Percentiles rank a stretch among this genome's conserved stretches.
These are phyloP conservation scores for Nicotiana otophora DNA, from an alignment of 257 asterid species.

Conservation along the genomic window DNA sequence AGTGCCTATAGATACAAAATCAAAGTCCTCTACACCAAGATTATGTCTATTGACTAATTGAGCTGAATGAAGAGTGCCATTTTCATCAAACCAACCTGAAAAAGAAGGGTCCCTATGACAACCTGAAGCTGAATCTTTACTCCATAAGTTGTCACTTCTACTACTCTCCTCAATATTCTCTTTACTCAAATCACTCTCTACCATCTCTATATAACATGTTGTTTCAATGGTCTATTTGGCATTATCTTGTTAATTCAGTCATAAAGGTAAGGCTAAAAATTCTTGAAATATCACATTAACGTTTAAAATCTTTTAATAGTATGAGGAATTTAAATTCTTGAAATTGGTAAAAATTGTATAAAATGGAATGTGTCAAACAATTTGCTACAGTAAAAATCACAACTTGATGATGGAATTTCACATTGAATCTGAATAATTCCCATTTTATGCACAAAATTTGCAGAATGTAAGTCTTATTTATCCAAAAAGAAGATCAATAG, in stretches of 20 bases:
- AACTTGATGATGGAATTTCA: neutral
- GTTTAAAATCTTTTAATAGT: neutral
- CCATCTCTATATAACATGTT: constrained; percentile 29
- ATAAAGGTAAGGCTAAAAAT: neutral
- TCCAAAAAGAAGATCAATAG: neutral
- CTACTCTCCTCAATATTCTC: constrained; percentile 33
- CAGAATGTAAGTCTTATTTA: neutral
- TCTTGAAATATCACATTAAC: neutral
- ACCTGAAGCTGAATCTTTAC: neutral
- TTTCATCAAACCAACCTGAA: constrained; percentile 70
- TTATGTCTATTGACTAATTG: constrained; percentile 24
- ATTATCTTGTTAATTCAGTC: neutral
- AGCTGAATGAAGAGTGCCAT: constrained; percentile 35
- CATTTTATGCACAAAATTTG: neutral
- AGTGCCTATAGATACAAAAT: constrained; percentile 36
- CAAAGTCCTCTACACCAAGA: constrained; percentile 34
- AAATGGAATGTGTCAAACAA: neutral
- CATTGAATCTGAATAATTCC: too few relatives aligned
- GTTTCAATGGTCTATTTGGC: too few relatives aligned
- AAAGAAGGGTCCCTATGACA: constrained; percentile 58
- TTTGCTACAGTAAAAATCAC: neutral
- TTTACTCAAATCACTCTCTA: constrained; percentile 29
- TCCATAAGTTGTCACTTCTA: constrained; percentile 15
- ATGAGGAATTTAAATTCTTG: neutral
- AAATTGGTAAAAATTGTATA: neutral